Base-by-base conservation (phyloP, 352 stramenopile genomes). In the Globisporangium irregulare region DNA sequence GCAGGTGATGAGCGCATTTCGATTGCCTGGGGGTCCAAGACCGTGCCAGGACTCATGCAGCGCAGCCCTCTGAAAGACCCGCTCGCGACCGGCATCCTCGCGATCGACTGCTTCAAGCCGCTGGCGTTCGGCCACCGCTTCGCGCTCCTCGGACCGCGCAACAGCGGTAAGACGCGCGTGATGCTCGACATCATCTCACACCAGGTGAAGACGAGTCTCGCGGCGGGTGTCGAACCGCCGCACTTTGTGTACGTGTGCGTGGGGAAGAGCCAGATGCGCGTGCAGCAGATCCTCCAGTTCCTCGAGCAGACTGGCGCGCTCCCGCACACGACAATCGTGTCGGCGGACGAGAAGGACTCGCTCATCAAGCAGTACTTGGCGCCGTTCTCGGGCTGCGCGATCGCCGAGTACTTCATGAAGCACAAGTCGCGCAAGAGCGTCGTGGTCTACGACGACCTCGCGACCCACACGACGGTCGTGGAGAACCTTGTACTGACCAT, bases 361-460 rank as follows among this genome's bases (percentile, higher is more conserved):
- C 73, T 81, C 34, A 86, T 93, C 62, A 69, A 87, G 78, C 86
- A 94, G 74, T 94, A 91, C 73, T 72, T 94, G 50, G 76, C 86
- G 59, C 86, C 86, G n/a, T 94, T 94, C 67, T 80, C 82, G 0
- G 86, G 86, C n/a, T 92, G 82, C 59, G 80, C 83, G 1, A 67
- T 94, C 36, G 84, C 83, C 29, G 86, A 94, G 69, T 89, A 79
- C 64, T 82, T 90, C 48, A 89, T 91, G 80, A 61, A 76, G 10
- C 68, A 86, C 32, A 75, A 59, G 59, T 84, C 78, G 6, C 71
- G 62, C n/a, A 78, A 75, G 7, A 87, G 80, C 64, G 76, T 94
- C 8, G 81, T 94, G 24, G 72, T 94, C 34, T 94, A 94, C 74
- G 86, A 94, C 55, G 86, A 94, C 67, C 62, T 94, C 53, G 81